Percentiles rank a stretch among this genome's conserved stretches.
phyloP scores from a whole-genome alignment of 352 stramenopile genomes.

The Halophytophthora batemanensis region DNA sequence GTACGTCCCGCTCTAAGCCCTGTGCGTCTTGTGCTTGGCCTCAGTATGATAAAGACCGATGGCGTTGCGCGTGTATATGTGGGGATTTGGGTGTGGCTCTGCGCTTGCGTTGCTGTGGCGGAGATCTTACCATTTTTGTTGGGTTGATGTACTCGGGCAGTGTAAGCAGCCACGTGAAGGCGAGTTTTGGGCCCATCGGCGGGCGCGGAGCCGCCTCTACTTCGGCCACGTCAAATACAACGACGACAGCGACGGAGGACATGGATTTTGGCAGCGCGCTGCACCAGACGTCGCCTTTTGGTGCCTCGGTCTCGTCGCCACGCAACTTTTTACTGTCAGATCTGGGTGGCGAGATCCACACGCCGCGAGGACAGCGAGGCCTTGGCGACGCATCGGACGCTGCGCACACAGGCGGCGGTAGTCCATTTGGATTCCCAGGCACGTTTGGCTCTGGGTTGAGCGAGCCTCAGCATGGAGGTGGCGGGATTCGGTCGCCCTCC shows the following conservation, averaged over 20 bases:
- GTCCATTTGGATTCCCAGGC: conserved; percentile 36
- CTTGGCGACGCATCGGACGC: conserved; percentile 11
- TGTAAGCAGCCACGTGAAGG: conserved; percentile 13
- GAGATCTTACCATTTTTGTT: conserved; percentile 4
- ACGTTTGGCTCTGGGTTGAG: conserved; percentile 16
- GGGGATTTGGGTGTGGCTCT: not conserved
- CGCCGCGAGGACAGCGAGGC: conserved; percentile 20
- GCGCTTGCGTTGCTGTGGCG: conserved; percentile 6
- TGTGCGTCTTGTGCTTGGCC: not conserved
- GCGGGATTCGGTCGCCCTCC: conserved; percentile 24
- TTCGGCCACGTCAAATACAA: not conserved
- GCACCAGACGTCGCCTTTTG: conserved; percentile 24
- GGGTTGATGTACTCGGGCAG: not conserved
- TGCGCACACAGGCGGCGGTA: conserved; percentile 6
- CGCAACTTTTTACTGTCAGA: conserved; percentile 50
- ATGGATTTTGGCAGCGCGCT: conserved; percentile 21
- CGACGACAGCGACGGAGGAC: conserved; percentile 9
- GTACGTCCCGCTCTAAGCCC: conserved; percentile 22
- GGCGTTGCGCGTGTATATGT: not conserved
- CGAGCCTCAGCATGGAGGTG: conserved; percentile 6
- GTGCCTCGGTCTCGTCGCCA: conserved; percentile 13
- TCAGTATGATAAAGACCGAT: too few relatives aligned
- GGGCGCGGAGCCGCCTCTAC: conserved; percentile 17
- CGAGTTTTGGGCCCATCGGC: conserved; percentile 51
- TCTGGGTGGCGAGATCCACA: conserved; percentile 55